Base-by-base conservation (phyloP, 2,329 filamentous ascomycete genomes). In the Sclerotiophoma versabilis region DNA sequence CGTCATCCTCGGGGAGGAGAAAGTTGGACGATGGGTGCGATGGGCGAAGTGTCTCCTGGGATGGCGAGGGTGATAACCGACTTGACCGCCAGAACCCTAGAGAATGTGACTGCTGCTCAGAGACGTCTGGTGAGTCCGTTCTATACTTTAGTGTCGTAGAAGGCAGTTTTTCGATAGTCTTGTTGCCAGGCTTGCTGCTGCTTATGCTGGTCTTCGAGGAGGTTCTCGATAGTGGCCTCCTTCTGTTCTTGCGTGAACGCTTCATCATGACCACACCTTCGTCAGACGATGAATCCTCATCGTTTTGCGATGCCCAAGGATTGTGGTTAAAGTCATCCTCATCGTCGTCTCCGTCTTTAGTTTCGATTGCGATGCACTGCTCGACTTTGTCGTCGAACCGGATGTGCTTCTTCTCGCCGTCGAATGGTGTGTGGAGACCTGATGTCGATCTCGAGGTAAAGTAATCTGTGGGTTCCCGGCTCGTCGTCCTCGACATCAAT, bases 321-420 rank as follows among this genome's bases (percentile, higher is more conserved):
- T 76, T 72, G 34, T 75, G 76, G 32, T 76, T 72, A 34, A 74
- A 76, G 61, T 76, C 76, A 27, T 78, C 75, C 30, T 79, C 76
- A 43, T 91, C 87, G 10, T 90, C 86, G 41, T 93, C 89, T 20
- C 88, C 88, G 60, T 90, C 87, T 77, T 96, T 96, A 64, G 87
- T 83, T 27, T 98, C 93, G 26, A 99, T 86, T 7, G 95, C 95
- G 61, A 97, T 97, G 73, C 93, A 97, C 73, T 98, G 93, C 72
- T 93, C 88, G 2, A 99, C 95, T 76, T 93, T 90, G 70, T 97
- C 91, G 71, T 97, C 95, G 75, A 99, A 99, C 69, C 96, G 91
- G 62, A 99, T 98, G 72, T 96, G 93, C 57, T 88, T 92, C 68
- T 87, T 84, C 66, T 89, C 88, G 7, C 84, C 75, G 6, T 72